Conservation (phyloP, 495 filamentous ascomycete genomes). For the Penicillium pulvis region DNA sequence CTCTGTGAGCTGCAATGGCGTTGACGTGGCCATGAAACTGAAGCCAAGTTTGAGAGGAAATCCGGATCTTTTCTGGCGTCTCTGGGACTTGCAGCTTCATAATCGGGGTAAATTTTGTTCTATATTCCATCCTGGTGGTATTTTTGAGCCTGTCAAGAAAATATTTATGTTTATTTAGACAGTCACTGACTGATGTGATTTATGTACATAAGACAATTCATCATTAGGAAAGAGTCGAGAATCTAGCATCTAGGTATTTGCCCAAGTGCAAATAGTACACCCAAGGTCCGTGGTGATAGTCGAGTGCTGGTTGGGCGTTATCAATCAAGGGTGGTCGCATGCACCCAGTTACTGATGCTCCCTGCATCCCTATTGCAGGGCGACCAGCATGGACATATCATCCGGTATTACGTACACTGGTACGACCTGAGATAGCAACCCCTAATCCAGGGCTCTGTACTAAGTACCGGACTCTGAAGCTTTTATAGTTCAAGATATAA, state of each 20-base stretch:
- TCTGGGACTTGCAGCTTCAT: background rate
- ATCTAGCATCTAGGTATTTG: background rate
- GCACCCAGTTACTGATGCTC: constrained; percentile 12
- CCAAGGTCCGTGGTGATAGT: background rate
- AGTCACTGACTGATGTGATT: background rate
- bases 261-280: background rate
- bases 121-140: background rate
- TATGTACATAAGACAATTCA: background rate
- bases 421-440: background rate
- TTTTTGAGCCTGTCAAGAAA: background rate
- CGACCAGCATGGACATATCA: background rate
- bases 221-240: constrained; percentile 2
- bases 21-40: constrained; percentile 20
- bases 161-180: background rate
- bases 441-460: background rate
- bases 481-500: no score
- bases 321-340: constrained; percentile 27
- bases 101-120: background rate
- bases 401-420: background rate
- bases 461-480: no score
- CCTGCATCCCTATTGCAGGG: constrained; percentile 12
- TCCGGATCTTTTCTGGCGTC: background rate
- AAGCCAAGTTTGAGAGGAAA: background rate
- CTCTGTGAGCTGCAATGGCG: constrained; percentile 12
- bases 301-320: constrained; percentile 14